phyloP scores from a whole-genome alignment of 1,284 basidiomycete species.

The Cryptococcus wingfieldii region DNA sequence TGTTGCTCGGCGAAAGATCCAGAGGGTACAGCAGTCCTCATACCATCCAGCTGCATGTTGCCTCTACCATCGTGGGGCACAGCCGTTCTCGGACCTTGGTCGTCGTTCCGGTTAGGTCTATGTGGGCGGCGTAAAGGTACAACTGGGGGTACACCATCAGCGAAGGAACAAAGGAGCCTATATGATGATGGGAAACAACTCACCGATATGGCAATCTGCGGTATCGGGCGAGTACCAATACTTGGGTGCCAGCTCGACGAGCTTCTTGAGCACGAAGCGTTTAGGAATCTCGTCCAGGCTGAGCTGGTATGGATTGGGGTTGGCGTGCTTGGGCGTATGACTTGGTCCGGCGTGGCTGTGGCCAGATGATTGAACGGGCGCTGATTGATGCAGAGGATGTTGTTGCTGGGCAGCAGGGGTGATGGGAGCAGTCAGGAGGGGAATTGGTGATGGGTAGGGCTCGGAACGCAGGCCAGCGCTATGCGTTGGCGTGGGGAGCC shows the following conservation, averaged over 20 bases:
- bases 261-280: constrained; percentile 35
- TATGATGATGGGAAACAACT: constrained; percentile 10
- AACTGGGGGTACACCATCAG: constrained; percentile 1
- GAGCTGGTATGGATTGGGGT: constrained; percentile 11
- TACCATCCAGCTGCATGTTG: too few relatives aligned
- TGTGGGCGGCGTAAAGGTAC: constrained; percentile 1
- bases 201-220: constrained; percentile 41
- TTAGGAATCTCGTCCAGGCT: constrained; percentile 28
- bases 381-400: constrained; percentile 1
- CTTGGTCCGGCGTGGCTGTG: not conserved
- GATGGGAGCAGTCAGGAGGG: constrained; percentile 5
- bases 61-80: not conserved
- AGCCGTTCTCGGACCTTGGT: not conserved
- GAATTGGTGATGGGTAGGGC: constrained; percentile 5
- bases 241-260: constrained; percentile 33
- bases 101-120: not conserved
- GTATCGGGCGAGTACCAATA: constrained; percentile 39
- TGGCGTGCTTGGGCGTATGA: not conserved
- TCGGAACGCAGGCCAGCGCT: constrained; percentile 1
- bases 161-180: not conserved
- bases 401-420: constrained; percentile 7
- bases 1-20: too few relatives aligned
- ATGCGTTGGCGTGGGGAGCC: not conserved
- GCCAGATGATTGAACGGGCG: not conserved
- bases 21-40: too few relatives aligned